Conservation (phyloP, 306 rosid genomes). For the Cicer pinnatifidum region DNA sequence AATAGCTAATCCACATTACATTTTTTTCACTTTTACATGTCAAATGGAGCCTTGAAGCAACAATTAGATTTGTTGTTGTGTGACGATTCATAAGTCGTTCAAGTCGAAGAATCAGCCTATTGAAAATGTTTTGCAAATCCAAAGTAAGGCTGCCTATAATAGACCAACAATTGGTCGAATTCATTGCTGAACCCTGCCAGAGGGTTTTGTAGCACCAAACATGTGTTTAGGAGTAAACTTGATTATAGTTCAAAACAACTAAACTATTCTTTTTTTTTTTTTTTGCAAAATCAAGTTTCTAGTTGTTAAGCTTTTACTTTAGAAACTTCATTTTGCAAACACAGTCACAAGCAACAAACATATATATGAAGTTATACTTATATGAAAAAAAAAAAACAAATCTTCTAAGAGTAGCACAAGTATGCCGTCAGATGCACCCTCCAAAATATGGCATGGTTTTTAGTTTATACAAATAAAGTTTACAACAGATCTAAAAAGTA, state of each 20-base stretch:
- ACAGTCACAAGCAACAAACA: not conserved
- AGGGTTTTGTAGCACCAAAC: not conserved
- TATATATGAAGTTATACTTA: constrained; percentile 12
- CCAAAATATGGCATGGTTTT: constrained; percentile 23
- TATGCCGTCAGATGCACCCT: constrained; percentile 25
- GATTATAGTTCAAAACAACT: constrained; percentile 1
- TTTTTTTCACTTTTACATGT: not conserved
- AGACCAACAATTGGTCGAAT: not conserved
- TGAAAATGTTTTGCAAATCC: constrained; percentile 8
- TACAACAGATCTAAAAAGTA: not conserved
- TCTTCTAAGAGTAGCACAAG: constrained; percentile 17
- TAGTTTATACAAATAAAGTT: constrained; percentile 22
- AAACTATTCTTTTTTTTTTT: not conserved
- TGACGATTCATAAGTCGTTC: not conserved
- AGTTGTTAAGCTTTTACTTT: not conserved
- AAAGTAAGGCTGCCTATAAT: constrained; percentile 5
- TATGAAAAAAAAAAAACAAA: not conserved
- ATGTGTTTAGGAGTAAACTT: constrained; percentile 1
- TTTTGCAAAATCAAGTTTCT: constrained; percentile 10
- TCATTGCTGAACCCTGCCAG: not conserved
- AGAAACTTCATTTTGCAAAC: not conserved
- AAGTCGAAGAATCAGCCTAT: constrained; percentile 11
- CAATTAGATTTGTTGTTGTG: not conserved
- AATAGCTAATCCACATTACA: not conserved
- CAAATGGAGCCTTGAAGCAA: constrained; percentile 9